Percentiles rank a stretch among this genome's conserved stretches.
These are phyloP conservation scores for Mortierella sp. DNA, from an alignment of 371 early-diverging fungal species.

Conservation along the genomic window DNA sequence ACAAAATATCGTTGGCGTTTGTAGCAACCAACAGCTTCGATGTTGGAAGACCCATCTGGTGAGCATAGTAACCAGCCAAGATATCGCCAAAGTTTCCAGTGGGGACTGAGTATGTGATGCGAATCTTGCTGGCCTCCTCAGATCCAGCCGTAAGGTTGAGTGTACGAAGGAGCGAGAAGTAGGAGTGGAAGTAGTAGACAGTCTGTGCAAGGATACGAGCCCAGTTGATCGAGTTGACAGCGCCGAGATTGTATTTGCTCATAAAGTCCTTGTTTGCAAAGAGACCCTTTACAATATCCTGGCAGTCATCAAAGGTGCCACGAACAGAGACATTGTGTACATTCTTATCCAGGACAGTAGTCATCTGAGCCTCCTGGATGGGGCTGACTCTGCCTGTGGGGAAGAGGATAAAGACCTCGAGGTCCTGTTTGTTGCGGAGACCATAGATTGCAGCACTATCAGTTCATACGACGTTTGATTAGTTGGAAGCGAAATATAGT, in stretches of 20 bases:
- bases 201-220: slow-evolving; percentile 97
- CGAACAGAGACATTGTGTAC: slow-evolving; percentile 93
- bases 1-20: slow-evolving; percentile 96
- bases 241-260: slow-evolving; percentile 84
- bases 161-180: slow-evolving; percentile 76
- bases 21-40: slow-evolving; percentile 89
- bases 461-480: neutral
- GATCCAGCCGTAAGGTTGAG: slow-evolving; percentile 69
- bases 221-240: slow-evolving; percentile 99
- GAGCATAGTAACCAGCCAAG: slow-evolving; percentile 94
- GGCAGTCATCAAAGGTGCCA: slow-evolving; percentile 98
- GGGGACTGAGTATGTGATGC: slow-evolving; percentile 90
- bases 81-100: slow-evolving; percentile 99
- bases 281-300: slow-evolving; percentile 91
- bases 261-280: slow-evolving; percentile 88
- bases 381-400: slow-evolving; percentile 92
- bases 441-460: slow-evolving; percentile 97
- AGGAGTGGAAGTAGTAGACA: slow-evolving; percentile 95
- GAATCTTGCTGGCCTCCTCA: slow-evolving; percentile 60
- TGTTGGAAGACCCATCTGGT: slow-evolving; percentile 93
- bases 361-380: slow-evolving; percentile 98
- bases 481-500: slow-evolving; percentile 9
- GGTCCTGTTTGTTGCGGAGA: slow-evolving; percentile 91
- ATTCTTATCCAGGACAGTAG: slow-evolving; percentile 92
- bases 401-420: slow-evolving; percentile 94